Conservation (phyloP, 805 yeast species). For the Lipomyces japonicus region DNA sequence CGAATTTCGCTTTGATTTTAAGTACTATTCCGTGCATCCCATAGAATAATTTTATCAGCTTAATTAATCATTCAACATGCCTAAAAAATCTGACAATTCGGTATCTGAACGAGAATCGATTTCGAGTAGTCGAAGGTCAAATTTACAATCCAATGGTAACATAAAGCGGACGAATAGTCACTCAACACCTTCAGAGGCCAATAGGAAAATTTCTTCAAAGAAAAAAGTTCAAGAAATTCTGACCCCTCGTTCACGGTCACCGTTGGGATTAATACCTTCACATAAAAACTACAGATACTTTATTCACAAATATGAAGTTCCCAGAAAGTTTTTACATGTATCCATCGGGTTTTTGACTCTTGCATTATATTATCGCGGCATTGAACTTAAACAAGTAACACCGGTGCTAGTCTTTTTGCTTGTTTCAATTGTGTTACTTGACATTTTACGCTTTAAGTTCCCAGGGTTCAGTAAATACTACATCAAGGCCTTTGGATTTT, state of each 20-base stretch:
- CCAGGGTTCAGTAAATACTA: conserved; percentile 62
- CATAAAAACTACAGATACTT: conserved; percentile 37
- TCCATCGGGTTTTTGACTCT: conserved; percentile 82
- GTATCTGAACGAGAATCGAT: neutral
- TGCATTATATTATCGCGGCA: conserved; percentile 63
- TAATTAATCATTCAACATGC: neutral
- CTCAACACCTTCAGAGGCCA: neutral
- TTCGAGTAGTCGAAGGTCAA: neutral
- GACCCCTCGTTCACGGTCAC: conserved; percentile 33
- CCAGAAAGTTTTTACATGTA: conserved; percentile 83
- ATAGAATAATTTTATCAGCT: neutral
- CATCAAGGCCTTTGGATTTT: conserved; percentile 64
- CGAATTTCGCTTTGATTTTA: too few species aligned
- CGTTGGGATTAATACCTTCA: conserved; percentile 30
- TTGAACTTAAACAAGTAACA: conserved; percentile 54
- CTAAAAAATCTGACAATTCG: neutral
- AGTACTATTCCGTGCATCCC: too few species aligned
- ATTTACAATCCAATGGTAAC: too few species aligned
- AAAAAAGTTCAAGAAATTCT: conserved; percentile 4
- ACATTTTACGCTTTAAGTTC: conserved; percentile 60
- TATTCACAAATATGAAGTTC: conserved; percentile 77
- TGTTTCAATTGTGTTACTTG: conserved; percentile 55
- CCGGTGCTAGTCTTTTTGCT: conserved; percentile 57
- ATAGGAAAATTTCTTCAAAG: neutral
- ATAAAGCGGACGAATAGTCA: neutral